Evolutionary conservation across 345 rosid genomes (phyloP).

Genomic region (Gossypioides kirkii): DNA sequence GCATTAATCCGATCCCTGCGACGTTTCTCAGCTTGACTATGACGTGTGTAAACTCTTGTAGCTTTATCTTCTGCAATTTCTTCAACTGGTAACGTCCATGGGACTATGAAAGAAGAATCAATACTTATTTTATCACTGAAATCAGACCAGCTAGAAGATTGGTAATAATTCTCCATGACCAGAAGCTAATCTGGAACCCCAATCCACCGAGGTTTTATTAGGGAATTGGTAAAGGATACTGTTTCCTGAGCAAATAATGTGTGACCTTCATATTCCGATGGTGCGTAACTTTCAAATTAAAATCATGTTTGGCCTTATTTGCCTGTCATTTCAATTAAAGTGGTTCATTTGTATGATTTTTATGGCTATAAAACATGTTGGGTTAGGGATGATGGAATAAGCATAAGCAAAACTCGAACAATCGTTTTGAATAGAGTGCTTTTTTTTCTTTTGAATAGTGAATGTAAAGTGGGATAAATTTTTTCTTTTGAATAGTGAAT

Average conservation of each 20-base stretch:
- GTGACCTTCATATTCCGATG: constrained; percentile 26
- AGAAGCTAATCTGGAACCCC: background rate
- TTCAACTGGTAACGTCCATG: constrained; percentile 23
- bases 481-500: too few species aligned
- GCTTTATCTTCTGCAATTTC: constrained; percentile 33
- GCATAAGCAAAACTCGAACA: too few species aligned
- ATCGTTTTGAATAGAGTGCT: too few species aligned
- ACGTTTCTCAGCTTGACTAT: constrained; percentile 89
- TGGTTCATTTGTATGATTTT: too few species aligned
- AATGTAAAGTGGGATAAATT: too few species aligned
- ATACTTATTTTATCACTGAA: background rate
- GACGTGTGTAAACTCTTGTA: constrained; percentile 40
- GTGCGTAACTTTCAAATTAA: constrained; percentile 28
- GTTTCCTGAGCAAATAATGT: constrained; percentile 25
- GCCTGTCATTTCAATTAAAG: constrained; percentile 27
- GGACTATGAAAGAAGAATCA: constrained; percentile 11
- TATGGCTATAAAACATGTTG: too few species aligned
- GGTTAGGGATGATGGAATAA: too few species aligned
- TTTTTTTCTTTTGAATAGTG: too few species aligned
- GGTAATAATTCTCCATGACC: constrained; percentile 27
- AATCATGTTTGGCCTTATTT: constrained; percentile 31
- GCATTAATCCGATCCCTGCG: constrained; percentile 86
- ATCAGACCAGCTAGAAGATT: constrained; percentile 2
- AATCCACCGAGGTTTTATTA: constrained; percentile 12
- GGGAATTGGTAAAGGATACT: constrained; percentile 11